Evolutionary conservation across 2,329 filamentous ascomycete species (phyloP).

Genomic region (Cordyceps tenuipes): DNA sequence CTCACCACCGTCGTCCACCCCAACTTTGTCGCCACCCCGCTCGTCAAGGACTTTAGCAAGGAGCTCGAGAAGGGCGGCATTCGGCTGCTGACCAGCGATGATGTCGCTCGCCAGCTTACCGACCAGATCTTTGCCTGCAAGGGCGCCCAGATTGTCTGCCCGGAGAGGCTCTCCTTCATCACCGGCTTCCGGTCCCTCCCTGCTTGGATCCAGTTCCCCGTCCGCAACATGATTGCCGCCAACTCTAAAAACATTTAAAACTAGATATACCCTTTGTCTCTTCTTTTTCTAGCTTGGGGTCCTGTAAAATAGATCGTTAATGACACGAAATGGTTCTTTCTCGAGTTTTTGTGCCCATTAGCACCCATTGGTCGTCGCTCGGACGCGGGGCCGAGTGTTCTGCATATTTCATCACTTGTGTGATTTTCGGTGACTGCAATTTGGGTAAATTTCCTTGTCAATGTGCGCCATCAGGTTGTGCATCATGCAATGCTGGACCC

Average conservation of each 20-base stretch:
- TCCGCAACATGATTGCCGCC: constrained; percentile 1
- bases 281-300: neutral
- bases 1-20: constrained; percentile 53
- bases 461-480: no score
- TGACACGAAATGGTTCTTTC: neutral
- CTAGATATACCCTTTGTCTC: neutral
- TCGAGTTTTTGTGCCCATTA: no score
- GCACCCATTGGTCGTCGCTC: no score
- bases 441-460: no score
- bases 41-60: constrained; percentile 17
- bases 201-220: constrained; percentile 2
- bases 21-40: constrained; percentile 21
- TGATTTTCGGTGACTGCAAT: no score
- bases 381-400: no score
- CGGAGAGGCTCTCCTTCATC: constrained; percentile 16
- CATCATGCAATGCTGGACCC: no score
- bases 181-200: constrained; percentile 2
- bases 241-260: constrained; percentile 2
- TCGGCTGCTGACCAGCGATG: constrained; percentile 18
- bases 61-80: constrained; percentile 15
- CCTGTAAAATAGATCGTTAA: neutral
- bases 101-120: constrained; percentile 31
- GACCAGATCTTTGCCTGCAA: constrained; percentile 32
- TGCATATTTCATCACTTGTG: no score
- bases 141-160: constrained; percentile 33